These are phyloP conservation scores for Plenodomus biglobosus DNA, from an alignment of 2,329 filamentous ascomycete genomes.

Conservation along the genomic window DNA sequence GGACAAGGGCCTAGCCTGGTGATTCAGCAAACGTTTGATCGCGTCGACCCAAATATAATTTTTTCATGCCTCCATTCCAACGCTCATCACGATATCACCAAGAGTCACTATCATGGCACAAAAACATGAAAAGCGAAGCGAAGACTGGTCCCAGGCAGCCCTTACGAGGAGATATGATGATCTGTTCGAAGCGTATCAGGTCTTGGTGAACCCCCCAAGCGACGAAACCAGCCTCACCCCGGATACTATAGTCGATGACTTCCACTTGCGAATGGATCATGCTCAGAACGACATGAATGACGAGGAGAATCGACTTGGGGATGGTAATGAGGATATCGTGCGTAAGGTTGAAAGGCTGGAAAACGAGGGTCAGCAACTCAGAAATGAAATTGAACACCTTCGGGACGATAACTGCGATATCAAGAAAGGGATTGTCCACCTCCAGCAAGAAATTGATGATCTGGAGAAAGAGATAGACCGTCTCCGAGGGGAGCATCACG, in stretches of 20 bases:
- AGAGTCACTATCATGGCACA: not conserved
- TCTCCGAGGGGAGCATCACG: too few relatives aligned
- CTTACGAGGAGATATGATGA: not conserved
- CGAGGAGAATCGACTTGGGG: too few relatives aligned
- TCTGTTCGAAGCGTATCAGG: not conserved
- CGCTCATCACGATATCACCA: not conserved
- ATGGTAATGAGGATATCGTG: not conserved
- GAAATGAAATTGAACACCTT: not conserved
- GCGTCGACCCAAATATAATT: not conserved
- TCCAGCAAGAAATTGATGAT: not conserved
- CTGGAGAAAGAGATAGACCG: too few relatives aligned
- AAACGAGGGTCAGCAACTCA: not conserved
- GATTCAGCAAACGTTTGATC: not conserved
- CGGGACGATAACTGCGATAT: not conserved
- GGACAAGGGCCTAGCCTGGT: too few relatives aligned
- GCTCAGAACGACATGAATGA: not conserved
- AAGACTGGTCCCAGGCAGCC: not conserved
- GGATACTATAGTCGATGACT: not conserved
- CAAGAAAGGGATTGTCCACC: not conserved
- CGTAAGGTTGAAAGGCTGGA: not conserved
- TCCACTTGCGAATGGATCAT: not conserved
- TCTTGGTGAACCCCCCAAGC: not conserved
- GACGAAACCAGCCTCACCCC: not conserved
- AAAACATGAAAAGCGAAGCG: not conserved
- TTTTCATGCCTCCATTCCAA: not conserved